Evolutionary conservation across 257 asterid genomes (phyloP).

Genomic region (Rhazya stricta): DNA sequence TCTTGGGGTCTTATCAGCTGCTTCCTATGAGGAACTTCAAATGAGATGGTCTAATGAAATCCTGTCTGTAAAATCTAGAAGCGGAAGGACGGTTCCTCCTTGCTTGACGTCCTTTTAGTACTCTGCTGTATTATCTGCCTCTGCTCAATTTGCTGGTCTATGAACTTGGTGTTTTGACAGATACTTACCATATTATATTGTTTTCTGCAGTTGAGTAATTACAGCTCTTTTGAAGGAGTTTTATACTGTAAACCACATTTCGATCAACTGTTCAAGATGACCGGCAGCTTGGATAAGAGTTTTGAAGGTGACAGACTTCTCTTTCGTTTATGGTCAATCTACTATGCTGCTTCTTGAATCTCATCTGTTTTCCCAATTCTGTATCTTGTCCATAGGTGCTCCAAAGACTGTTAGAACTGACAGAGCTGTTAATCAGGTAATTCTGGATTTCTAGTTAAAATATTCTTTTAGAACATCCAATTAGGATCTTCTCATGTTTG

Average conservation of each 20-base stretch:
- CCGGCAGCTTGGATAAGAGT: conserved; percentile 83
- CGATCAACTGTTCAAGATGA: conserved; percentile 78
- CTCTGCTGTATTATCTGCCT: background rate
- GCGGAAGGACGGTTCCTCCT: background rate
- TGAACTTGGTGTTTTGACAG: background rate
- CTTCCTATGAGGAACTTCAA: background rate
- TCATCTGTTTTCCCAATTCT: background rate
- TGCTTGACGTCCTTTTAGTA: background rate
- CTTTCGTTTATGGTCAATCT: background rate
- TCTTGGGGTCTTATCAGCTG: background rate
- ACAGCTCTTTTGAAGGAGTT: conserved; percentile 74
- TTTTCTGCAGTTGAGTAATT: conserved; percentile 63
- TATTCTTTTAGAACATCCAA: background rate
- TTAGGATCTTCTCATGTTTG: background rate
- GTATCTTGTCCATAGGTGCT: conserved; percentile 33
- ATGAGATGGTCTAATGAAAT: background rate
- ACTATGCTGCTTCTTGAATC: background rate
- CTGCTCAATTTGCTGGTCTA: background rate
- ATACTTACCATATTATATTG: background rate
- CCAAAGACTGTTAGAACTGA: conserved; percentile 52
- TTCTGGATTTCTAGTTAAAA: background rate
- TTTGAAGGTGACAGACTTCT: conserved; percentile 51
- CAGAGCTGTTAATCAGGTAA: conserved; percentile 49
- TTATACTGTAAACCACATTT: conserved; percentile 78
- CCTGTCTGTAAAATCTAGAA: background rate